phyloP scores from a whole-genome alignment of 1,284 basidiomycete genomes.

The Neolentinus lepideus region DNA sequence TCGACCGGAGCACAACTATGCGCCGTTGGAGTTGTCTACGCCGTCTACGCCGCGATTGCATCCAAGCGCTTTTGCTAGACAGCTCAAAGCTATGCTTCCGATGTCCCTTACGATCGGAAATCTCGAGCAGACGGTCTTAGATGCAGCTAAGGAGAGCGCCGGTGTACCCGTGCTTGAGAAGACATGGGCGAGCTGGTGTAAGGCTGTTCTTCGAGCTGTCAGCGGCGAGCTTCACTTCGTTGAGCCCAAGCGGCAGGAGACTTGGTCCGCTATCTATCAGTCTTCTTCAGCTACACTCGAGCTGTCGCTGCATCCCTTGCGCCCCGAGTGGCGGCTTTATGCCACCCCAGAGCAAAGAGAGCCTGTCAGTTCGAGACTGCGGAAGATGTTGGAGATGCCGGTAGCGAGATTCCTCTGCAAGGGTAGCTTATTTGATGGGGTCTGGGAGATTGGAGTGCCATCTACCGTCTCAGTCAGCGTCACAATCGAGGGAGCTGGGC shows the following conservation, averaged over 20 bases:
- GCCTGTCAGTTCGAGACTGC: slow-evolving; percentile 77
- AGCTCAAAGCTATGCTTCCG: slow-evolving; percentile 77
- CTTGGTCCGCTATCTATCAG: slow-evolving; percentile 81
- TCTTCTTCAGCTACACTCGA: slow-evolving; percentile 70
- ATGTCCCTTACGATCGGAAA: slow-evolving; percentile 73
- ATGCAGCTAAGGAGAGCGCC: slow-evolving; percentile 38
- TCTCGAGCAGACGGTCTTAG: slow-evolving; percentile 47
- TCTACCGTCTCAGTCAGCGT: slow-evolving; percentile 46
- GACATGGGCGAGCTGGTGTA: slow-evolving; percentile 63
- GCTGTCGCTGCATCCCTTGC: slow-evolving; percentile 67
- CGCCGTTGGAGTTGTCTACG: slow-evolving; percentile 39
- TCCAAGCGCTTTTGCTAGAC: slow-evolving; percentile 68
- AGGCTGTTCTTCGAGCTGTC: slow-evolving; percentile 60
- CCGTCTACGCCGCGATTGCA: slow-evolving; percentile 42
- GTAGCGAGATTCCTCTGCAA: slow-evolving; percentile 70
- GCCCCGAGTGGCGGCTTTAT: slow-evolving; percentile 84
- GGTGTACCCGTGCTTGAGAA: slow-evolving; percentile 37
- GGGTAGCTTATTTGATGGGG: slow-evolving; percentile 57
- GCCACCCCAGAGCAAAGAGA: slow-evolving; percentile 62
- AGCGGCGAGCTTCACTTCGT: slow-evolving; percentile 73
- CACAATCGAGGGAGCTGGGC: slow-evolving; percentile 60
- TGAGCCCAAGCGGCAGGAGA: slow-evolving; percentile 81
- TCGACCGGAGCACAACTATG: slow-evolving; percentile 80
- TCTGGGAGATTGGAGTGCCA: slow-evolving; percentile 83
- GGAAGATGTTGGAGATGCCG: slow-evolving; percentile 67